Base-by-base conservation (phyloP, 2,329 filamentous ascomycete species). In the Trichophyton equinum region DNA sequence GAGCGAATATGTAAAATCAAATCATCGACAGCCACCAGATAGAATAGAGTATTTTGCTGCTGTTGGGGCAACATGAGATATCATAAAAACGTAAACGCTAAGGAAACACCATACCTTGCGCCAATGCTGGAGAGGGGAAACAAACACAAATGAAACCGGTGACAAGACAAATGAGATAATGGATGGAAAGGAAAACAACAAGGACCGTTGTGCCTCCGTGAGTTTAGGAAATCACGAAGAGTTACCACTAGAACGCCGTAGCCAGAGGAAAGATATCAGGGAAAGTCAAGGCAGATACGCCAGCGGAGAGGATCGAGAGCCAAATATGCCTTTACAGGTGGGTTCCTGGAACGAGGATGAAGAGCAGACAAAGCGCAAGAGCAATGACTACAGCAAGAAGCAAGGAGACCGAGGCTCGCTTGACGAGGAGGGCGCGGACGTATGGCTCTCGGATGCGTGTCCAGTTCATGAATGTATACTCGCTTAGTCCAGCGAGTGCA, bases 381-480 rank as follows among this genome's bases (percentile, higher is more conserved):
- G 92, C 89, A 60, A 95, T 80, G 36, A 95, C 72, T 30, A 86
- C 72, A 33, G 91, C 91, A 64, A 94, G 81, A 7, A 83, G 78
- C 13, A 96, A 76, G 13, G 94, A 89, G 77, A 94, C 91, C 49
- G 89, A 71, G 0, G 94, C 86, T 62, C 94, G 87, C 72, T 91
- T 91, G 66, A 84, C 85, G 61, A 99, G 81, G 20, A 97, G 84
- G 70, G 85, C 88, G 65, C 89, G 87, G 60, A 99, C 88, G 71
- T 94, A 99, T 0, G 91, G 89, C 74, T 99, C 94, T 60, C 88
- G 85, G 65, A 97, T 89, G 46, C 84, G 83, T 25, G 88, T 87
- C 78, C 95, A 96, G 74, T 86, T 88, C 80, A 96, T 91, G 58
- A 95, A 91, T 0, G 92, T 96, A 76, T 97, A 96, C 77, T 99